Base-by-base conservation (phyloP, 2,329 filamentous ascomycete species). In the Rutstroemia sp. region DNA sequence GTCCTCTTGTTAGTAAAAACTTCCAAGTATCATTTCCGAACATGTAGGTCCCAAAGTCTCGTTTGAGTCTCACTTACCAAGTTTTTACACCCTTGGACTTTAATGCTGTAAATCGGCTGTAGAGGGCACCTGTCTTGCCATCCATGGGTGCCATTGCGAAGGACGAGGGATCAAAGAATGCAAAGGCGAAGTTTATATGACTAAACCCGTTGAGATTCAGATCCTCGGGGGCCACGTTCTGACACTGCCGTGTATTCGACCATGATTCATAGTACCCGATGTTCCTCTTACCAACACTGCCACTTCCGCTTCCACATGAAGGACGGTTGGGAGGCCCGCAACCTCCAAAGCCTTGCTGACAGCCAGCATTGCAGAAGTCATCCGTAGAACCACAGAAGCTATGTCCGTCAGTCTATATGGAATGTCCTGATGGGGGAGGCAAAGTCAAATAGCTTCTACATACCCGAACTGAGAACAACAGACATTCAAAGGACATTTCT, bases 251-350 rank as follows among this genome's bases (percentile, higher is more conserved):
- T 17, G 27, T 39, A 1, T 59, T 57, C 69, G 69, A 73, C 23
- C 23, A 25, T 4, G 57, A 44, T 57, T 73, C 69, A 57, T 73
- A 74, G 54, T 73, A 73, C 1, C 71, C 72, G 17, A 73, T 67
- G 1, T 58, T 57, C 19, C 39, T 19, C 17, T 56, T 60, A 49
- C 58, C 48, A 45, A 9, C 53, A 7, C 40, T 30, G 38, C 51
- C 54, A 30, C 54, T n/a, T 30, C 54, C 49, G 17, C 34, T 23
- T 16, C 36, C 25, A 42, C 58, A 61, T 9, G 52, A 58, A 39
- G 55, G 57, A 27, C 14, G 49, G 51, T 45, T 23, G 44, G 57
- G 16, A 9, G 17, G 8, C 17, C 19, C 40, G 17, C 40, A 19
- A n/a, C 12, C 14, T n/a, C 40, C 40, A 19, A 44, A 44, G 16